Conservation (phyloP, 2,329 filamentous ascomycete genomes). For the Arthrobotrys sinensis region DNA sequence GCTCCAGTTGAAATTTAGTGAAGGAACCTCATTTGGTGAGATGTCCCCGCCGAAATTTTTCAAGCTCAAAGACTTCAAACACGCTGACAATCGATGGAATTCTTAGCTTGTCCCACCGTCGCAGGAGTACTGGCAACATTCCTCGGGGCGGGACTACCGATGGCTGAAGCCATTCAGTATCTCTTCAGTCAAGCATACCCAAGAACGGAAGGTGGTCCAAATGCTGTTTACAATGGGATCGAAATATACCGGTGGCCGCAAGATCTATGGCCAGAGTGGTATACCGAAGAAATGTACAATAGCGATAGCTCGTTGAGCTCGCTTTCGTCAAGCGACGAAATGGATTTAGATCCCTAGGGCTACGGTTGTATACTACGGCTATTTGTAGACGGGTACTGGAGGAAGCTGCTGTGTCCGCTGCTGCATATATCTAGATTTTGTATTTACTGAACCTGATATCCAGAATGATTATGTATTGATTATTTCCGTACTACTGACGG, state of each 20-base stretch:
- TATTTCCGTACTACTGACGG: background rate
- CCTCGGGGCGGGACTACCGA: background rate
- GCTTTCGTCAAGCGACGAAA: background rate
- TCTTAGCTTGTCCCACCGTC: background rate
- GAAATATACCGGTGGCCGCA: conserved; percentile 12
- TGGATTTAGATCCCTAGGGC: background rate
- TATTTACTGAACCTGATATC: background rate
- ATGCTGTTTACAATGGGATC: conserved; percentile 34
- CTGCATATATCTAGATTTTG: too few relatives aligned
- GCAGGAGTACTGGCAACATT: background rate
- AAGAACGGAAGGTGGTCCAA: background rate
- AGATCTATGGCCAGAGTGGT: conserved; percentile 11
- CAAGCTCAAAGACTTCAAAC: too few relatives aligned
- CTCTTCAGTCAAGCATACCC: background rate
- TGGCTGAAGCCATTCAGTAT: background rate
- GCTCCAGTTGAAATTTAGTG: background rate
- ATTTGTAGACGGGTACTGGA: too few relatives aligned
- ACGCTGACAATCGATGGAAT: background rate
- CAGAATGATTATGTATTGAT: background rate
- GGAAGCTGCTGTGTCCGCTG: too few relatives aligned
- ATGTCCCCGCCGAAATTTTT: background rate
- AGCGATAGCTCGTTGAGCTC: background rate
- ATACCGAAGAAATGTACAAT: background rate
- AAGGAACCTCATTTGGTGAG: conserved; percentile 5
- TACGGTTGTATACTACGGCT: too few relatives aligned